Conservation (phyloP, 1,284 basidiomycete genomes). For the Ganoderma lucidum region DNA sequence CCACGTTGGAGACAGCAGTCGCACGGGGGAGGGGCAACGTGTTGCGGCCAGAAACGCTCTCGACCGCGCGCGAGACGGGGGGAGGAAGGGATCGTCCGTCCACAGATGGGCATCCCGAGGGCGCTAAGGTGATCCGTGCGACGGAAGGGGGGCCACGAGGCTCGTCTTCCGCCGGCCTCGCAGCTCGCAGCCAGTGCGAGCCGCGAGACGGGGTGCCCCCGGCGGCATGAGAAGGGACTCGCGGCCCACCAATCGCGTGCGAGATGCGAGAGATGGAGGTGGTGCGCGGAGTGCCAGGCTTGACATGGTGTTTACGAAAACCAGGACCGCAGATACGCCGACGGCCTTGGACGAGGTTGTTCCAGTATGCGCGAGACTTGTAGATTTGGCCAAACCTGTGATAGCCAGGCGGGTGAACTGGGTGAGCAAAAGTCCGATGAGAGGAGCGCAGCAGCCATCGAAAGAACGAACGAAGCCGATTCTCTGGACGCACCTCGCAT, state of each 20-base stretch:
- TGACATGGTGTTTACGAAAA: not conserved
- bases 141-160: conserved; percentile 7
- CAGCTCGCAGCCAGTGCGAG: conserved; percentile 1
- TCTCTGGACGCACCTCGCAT: conserved; percentile 2
- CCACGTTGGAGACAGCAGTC: not conserved
- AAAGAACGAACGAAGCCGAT: not conserved
- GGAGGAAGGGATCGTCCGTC: conserved; percentile 5
- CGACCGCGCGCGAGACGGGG: not conserved
- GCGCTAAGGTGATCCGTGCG: conserved; percentile 9
- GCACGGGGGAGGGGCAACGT: not conserved
- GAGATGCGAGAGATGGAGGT: conserved; percentile 7
- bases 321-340: not conserved
- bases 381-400: not conserved
- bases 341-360: not conserved
- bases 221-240: not conserved
- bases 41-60: conserved; percentile 8
- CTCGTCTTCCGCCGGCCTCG: conserved; percentile 3
- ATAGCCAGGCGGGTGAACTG: not conserved
- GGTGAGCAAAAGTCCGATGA: not conserved
- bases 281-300: not conserved
- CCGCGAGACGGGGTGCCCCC: not conserved
- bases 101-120: conserved; percentile 8
- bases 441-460: not conserved
- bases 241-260: conserved; percentile 7
- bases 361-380: conserved; percentile 1